Conservation (phyloP, 2,329 filamentous ascomycete species). For the Tolypocladium pustulatum region DNA sequence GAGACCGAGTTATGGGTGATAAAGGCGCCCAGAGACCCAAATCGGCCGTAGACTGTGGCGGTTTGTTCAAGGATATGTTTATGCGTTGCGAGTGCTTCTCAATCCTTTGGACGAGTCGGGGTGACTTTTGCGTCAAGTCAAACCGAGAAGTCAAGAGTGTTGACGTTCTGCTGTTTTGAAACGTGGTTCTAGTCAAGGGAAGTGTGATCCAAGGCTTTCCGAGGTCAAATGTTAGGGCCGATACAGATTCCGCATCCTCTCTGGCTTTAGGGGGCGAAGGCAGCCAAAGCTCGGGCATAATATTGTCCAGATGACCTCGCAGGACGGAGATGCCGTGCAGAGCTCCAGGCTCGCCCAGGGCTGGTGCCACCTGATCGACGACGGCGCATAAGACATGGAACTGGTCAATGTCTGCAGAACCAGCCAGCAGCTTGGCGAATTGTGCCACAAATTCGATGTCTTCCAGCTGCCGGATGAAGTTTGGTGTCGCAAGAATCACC, state of each 20-base stretch:
- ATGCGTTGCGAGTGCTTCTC: conserved; percentile 31
- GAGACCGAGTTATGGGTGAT: conserved; percentile 51
- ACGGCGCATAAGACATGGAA: conserved; percentile 43
- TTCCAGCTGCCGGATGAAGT: conserved; percentile 36
- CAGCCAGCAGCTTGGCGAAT: conserved; percentile 36
- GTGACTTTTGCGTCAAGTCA: conserved; percentile 10
- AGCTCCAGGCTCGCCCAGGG: conserved; percentile 16
- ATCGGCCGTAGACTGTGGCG: conserved; percentile 11
- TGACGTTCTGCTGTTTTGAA: conserved; percentile 55
- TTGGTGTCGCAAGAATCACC: conserved; percentile 38
- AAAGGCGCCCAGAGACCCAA: conserved; percentile 34
- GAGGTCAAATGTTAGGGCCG: conserved; percentile 31
- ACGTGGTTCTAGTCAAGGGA: conserved; percentile 69
- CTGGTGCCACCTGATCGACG: conserved; percentile 41
- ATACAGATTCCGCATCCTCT: conserved; percentile 22
- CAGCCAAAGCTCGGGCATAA: conserved; percentile 38
- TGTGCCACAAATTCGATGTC: conserved; percentile 29
- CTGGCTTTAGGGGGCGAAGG: conserved; percentile 12
- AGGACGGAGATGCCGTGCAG: conserved; percentile 40
- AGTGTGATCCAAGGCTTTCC: conserved; percentile 34
- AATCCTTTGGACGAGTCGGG: conserved; percentile 13
- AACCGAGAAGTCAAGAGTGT: conserved; percentile 38
- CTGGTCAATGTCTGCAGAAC: conserved; percentile 23
- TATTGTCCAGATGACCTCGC: conserved; percentile 25
- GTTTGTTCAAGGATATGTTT: conserved; percentile 10